Evolutionary conservation across 345 rosid species (phyloP), one percentile per base, ranked within the genome.

Genomic region (Hibiscus trionum): DNA sequence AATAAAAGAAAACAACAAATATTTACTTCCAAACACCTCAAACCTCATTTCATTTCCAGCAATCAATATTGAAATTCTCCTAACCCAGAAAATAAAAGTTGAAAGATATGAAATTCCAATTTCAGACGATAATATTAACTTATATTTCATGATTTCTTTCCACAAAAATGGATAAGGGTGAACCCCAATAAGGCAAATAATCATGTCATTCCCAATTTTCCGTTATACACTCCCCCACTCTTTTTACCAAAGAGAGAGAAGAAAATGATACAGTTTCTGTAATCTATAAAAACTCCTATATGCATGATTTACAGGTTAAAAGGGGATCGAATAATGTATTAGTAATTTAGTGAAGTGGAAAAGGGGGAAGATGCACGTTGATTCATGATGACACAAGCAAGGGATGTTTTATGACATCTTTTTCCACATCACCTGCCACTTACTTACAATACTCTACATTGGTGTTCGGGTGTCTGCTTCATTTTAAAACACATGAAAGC

Each of bases 341-440:
- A 64, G 31, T 39, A n/a, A 49, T 61, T 63, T 39, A 64, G 63
- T 47, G 59, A 35, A 14, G 73, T 71, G 55, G 53, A 63, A 56
- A 58, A 58, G 29, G 26, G 53, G 26, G 61, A 11, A 60, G 77
- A 62, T 56, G 70, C 80, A 78, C 82, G 86, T 80, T 83, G 68
- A 55, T 69, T 74, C 57, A 76, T 83, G 84, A 83, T 76, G 74
- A 68, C 63, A 16, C 27, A 44, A 59, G 11, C 37, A 17, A 1
- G 24, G 12, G 52, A 33, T 74, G 70, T 35, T 63, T 60, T 63
- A 76, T 59, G 72, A 31, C 29, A 65, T 21, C 55, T 26, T 58
- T 27, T 5, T 7, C 53, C 62, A 71, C 56, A 53, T 64, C 31
- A 47, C 69, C 55, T 29, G 17, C 35, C 63, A 57, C 65, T 26